Conservation (phyloP, 2,329 filamentous ascomycete genomes). For the Pyrenochaeta sp. region DNA sequence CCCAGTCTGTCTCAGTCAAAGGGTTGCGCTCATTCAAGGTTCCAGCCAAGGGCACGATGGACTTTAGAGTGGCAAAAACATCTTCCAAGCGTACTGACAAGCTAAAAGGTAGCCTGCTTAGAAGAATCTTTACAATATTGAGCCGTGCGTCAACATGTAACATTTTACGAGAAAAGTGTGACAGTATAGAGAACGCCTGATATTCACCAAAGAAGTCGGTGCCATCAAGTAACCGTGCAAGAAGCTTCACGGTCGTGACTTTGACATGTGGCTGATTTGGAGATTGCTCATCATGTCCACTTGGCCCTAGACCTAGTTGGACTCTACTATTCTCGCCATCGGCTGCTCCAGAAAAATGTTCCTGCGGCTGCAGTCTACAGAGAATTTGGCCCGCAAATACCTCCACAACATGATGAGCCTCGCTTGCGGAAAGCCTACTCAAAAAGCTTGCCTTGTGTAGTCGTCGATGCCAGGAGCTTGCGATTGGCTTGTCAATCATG, state of each 20-base stretch:
- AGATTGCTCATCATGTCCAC: neutral
- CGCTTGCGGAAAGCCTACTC: constrained; percentile 38
- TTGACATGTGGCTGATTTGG: constrained; percentile 39
- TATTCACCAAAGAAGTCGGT: constrained; percentile 44
- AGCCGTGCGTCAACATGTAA: constrained; percentile 51
- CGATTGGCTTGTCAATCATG: constrained; percentile 43
- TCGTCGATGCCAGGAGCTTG: constrained; percentile 55
- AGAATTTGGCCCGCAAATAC: constrained; percentile 42
- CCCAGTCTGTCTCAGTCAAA: constrained; percentile 44
- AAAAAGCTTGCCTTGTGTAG: constrained; percentile 46
- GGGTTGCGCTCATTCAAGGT: constrained; percentile 47
- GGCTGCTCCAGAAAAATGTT: neutral
- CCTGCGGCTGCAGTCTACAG: constrained; percentile 30
- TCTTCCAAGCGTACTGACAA: constrained; percentile 10
- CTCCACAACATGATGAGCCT: constrained; percentile 38
- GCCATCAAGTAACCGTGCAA: constrained; percentile 50
- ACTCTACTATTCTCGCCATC: neutral
- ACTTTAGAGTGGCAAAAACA: constrained; percentile 35
- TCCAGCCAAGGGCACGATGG: constrained; percentile 42
- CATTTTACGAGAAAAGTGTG: constrained; percentile 34
- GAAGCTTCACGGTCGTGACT: constrained; percentile 54
- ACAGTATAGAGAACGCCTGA: constrained; percentile 40
- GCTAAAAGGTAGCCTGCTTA: constrained; percentile 32
- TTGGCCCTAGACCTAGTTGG: neutral
- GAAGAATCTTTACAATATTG: constrained; percentile 44